These are phyloP conservation scores for Solanum dulcamara DNA, from an alignment of 257 asterid genomes.

Conservation along the genomic window DNA sequence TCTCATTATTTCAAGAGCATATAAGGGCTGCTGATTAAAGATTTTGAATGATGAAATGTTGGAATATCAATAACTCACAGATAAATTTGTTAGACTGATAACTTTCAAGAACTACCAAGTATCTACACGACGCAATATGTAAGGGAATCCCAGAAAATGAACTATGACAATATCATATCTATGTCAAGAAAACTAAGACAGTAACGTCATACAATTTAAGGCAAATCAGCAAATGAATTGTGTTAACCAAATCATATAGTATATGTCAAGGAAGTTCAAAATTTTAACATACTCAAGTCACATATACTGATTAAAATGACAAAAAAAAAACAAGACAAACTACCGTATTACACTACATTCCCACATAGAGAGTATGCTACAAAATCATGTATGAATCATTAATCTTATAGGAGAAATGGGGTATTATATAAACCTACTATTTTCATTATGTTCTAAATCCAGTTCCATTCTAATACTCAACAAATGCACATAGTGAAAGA, in stretches of 20 bases:
- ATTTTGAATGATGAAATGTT: background rate
- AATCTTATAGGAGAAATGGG: background rate
- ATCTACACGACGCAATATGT: background rate
- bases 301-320: background rate
- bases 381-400: background rate
- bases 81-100: background rate
- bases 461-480: background rate
- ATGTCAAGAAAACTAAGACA: background rate
- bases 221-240: background rate
- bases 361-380: background rate
- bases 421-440: background rate
- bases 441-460: background rate
- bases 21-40: background rate
- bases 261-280: background rate
- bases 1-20: background rate
- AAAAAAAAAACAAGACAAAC: background rate
- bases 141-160: background rate
- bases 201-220: background rate
- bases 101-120: background rate
- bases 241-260: background rate
- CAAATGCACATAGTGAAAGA: background rate
- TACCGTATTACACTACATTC: background rate
- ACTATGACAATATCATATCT: background rate
- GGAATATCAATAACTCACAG: background rate
- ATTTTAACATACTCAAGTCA: background rate